Base-by-base conservation (phyloP, 1,284 basidiomycete genomes). In the Polyporus tsugae region DNA sequence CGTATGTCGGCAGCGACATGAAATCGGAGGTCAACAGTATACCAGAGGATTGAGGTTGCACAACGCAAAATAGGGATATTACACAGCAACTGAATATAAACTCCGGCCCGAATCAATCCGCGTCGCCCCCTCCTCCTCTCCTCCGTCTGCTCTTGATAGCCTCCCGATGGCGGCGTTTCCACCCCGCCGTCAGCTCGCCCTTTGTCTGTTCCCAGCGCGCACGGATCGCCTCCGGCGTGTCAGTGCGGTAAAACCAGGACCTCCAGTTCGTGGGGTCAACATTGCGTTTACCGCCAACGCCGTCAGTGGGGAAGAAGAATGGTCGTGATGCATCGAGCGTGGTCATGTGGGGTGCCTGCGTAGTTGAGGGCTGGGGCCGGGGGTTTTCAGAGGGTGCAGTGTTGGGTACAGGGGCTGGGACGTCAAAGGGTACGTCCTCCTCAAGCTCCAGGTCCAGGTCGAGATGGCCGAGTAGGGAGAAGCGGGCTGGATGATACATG, bases 161-260 rank as follows among this genome's bases (percentile, higher is more conserved):
- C 77, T 96, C 94, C 66, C 91, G 87, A 79, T 88, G 89, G 46
- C 91, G 81, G 74, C 88, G 87, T 82, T 95, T 96, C 92, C 93
- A 96, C 65, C 89, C 92, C 67, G 81, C 84, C 60, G 95, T 96
- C 77, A 95, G 80, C 65, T 91, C 89, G 1, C 84, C 83, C 75
- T 90, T 91, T 52, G 85, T 82, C 35, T 83, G 86, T 76, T 95
- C 91, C 95, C 95, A 96, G 55, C 85, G 80, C 74, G 84, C 83
- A 65, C 85, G 84, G 72, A 95, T 92, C 72, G 87, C 87, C 38
- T 89, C 86, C 39, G 89, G 86, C 7, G 83, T 87, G 64, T 85
- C 83, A 0, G 85, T 87, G 39, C 84, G 80, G 73, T 79, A 85
- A 77, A 92, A 87, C 60, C 80, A 83, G 6, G 82, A 79, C 60